Percentiles rank a stretch among this genome's conserved stretches.
These are phyloP conservation scores for Podaxis pistillaris DNA, from an alignment of 768 basidiomycete species.

Conservation along the genomic window DNA sequence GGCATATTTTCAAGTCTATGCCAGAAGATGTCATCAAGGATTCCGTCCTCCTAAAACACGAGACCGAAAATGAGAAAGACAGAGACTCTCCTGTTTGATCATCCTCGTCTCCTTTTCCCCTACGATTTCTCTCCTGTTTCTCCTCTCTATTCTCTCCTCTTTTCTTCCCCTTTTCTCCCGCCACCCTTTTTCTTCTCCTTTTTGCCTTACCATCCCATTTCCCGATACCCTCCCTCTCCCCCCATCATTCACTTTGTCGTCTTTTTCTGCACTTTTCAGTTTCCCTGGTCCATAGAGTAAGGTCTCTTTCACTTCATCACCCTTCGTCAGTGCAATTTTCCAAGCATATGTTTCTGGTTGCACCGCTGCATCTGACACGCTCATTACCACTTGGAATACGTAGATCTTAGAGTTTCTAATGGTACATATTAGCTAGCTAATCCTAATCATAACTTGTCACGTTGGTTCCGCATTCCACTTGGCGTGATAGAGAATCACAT, in stretches of 20 bases:
- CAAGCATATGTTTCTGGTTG: neutral
- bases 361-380: neutral
- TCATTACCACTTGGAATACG: neutral
- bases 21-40: constrained; percentile 43
- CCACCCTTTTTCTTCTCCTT: neutral
- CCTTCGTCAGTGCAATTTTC: neutral
- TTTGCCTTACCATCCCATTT: neutral
- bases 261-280: neutral
- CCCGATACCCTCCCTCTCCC: neutral
- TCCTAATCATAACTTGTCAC: neutral
- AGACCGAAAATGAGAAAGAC: neutral
- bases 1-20: constrained; percentile 41
- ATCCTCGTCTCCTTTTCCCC: neutral
- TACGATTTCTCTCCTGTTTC: neutral
- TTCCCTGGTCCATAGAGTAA: neutral
- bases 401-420: neutral
- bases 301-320: neutral
- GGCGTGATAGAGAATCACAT: neutral
- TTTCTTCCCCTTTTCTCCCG: neutral
- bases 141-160: neutral
- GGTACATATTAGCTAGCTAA: neutral
- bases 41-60: constrained; percentile 8
- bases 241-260: neutral
- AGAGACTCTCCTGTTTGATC: neutral
- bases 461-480: neutral